phyloP scores from a whole-genome alignment of 1,284 basidiomycete species.

The Phylloporus sp. region DNA sequence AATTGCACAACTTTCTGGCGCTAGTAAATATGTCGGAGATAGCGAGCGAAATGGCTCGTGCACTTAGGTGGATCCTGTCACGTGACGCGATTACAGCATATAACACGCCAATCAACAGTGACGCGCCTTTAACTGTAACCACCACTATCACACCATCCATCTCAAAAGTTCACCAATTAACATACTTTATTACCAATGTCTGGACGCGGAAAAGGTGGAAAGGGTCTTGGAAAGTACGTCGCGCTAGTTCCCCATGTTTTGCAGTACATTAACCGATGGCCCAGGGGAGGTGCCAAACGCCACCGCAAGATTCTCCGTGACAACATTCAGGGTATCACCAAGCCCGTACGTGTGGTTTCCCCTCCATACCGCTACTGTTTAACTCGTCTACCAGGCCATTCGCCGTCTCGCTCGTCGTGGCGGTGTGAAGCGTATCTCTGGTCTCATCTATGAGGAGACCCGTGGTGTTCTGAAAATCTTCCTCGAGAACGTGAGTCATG shows the following conservation, averaged over 20 bases:
- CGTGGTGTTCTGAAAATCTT: slow-evolving; percentile 89
- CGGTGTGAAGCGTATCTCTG: slow-evolving; percentile 87
- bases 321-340: slow-evolving; percentile 78
- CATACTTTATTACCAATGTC: slow-evolving; percentile 43
- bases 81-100: slow-evolving; percentile 37
- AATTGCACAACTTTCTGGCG: too few species aligned
- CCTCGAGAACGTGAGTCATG: slow-evolving; percentile 59
- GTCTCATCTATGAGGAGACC: slow-evolving; percentile 85
- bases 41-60: too few species aligned
- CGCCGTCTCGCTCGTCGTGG: slow-evolving; percentile 89
- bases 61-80: too few species aligned
- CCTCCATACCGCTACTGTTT: slow-evolving; percentile 58
- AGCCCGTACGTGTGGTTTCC: slow-evolving; percentile 71
- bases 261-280: slow-evolving; percentile 55
- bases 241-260: slow-evolving; percentile 34
- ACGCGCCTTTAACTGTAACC: slow-evolving; percentile 32
- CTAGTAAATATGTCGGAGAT: too few species aligned
- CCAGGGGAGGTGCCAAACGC: slow-evolving; percentile 78
- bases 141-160: slow-evolving; percentile 25
- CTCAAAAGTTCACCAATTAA: slow-evolving; percentile 15
- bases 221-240: slow-evolving; percentile 43
- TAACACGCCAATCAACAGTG: slow-evolving; percentile 38
- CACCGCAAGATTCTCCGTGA: slow-evolving; percentile 78
- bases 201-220: slow-evolving; percentile 55
- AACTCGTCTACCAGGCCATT: slow-evolving; percentile 60